phyloP scores from a whole-genome alignment of 2,329 filamentous ascomycete species.

The Trichoderma arundinaceum region DNA sequence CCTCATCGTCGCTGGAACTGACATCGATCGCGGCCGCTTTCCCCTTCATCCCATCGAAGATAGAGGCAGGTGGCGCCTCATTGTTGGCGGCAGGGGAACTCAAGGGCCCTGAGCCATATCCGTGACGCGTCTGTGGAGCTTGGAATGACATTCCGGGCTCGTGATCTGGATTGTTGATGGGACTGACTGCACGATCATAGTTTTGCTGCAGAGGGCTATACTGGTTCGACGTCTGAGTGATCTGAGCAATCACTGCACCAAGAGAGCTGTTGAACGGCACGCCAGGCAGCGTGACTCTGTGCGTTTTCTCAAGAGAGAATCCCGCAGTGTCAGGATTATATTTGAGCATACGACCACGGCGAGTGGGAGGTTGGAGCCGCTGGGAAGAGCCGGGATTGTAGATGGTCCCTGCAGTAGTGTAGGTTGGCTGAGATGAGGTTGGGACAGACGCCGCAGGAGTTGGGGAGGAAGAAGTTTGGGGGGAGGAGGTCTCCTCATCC shows the following conservation, averaged over 20 bases:
- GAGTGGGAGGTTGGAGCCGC: conserved; percentile 57
- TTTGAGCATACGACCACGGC: conserved; percentile 56
- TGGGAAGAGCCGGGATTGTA: conserved; percentile 56
- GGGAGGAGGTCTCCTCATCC: conserved; percentile 41
- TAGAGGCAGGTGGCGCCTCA: background rate
- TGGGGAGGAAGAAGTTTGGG: conserved; percentile 36
- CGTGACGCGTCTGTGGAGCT: conserved; percentile 30
- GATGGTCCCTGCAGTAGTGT: conserved; percentile 63
- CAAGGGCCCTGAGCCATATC: no score
- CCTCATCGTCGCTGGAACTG: conserved; percentile 38
- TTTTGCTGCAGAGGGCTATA: conserved; percentile 62
- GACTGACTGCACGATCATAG: conserved; percentile 57
- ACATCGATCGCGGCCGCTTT: background rate
- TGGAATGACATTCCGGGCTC: conserved; percentile 39
- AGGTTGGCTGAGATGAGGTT: conserved; percentile 48
- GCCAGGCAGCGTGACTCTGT: conserved; percentile 46
- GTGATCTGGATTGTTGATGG: conserved; percentile 41
- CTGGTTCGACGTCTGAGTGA: conserved; percentile 37
- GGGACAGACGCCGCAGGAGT: conserved; percentile 35
- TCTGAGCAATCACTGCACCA: background rate
- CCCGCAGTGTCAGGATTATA: conserved; percentile 41
- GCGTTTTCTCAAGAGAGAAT: conserved; percentile 40
- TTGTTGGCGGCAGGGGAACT: conserved; percentile 31
- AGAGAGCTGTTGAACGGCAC: conserved; percentile 33
- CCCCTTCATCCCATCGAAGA: background rate